Evolutionary conservation across 2,329 filamentous ascomycete genomes (phyloP), one percentile per base, ranked within the genome.

Genomic region (Stenocarpella maydis): DNA sequence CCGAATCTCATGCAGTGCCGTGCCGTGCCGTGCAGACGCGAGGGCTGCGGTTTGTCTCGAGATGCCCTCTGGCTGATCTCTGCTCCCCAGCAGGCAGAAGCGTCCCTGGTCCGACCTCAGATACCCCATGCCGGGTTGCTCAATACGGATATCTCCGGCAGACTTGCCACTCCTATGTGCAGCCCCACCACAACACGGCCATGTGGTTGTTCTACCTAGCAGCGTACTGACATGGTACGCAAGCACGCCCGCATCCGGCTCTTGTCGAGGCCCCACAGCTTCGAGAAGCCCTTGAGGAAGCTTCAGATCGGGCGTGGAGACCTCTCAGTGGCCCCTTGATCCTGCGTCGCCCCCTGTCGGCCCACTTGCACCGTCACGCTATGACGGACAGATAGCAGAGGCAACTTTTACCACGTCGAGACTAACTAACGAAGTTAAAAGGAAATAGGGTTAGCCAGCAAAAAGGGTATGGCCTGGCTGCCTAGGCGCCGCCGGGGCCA

Each of bases 261-360:
- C 26, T 24, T 49, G 58, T 63, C 24, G n/a, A 66, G n/a, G 24
- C 37, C 21, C 61, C 61, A 65, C 34, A 53, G 61, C 45, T 52
- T 41, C 45, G 37, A 52, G 61, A 55, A 49, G 50, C 41, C 34
- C 45, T 24, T 15, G 26, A 47, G 28, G 41, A 67, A 55, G 64
- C 49, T 67, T 67, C 50, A 14, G 12, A 45, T 47, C 26, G 37
- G 39, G 24, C 41, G 64, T 55, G 50, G 64, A 55, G 39, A 31
- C 50, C 15, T 53, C 52, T 50, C 21, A 49, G 65, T 67, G 52
- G 52, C n/a, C 43, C 52, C 52, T 31, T 49, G 9, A 7, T 7
- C 43, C 52, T 67, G 37, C 65, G 65, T 67, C 65, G 58, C 58
- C 65, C 52, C 65, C 34, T 41, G 65, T 67, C 53, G 53, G 21